Evolutionary conservation across 352 stramenopile species (phyloP).

Genomic region (Phytophthora lateralis): DNA sequence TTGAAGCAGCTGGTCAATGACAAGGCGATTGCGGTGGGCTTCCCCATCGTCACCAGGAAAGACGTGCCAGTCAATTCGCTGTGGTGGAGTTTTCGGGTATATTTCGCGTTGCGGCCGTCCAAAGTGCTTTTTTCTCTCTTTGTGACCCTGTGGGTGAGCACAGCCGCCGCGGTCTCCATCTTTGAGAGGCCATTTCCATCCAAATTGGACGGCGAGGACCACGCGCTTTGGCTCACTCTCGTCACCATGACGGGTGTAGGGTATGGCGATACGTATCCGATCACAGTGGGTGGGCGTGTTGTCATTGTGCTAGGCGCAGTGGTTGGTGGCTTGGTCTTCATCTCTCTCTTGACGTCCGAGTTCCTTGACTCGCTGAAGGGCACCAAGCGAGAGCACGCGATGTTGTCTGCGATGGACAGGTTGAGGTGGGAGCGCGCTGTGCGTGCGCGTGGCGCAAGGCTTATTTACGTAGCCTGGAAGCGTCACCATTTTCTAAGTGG

Average conservation of each 20-base stretch:
- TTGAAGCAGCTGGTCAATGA: constrained; percentile 40
- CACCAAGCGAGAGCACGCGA: constrained; percentile 56
- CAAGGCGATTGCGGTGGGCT: constrained; percentile 32
- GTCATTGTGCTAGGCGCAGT: constrained; percentile 56
- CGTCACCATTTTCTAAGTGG: constrained; percentile 12
- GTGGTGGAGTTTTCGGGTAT: constrained; percentile 62
- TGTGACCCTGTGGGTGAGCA: constrained; percentile 51
- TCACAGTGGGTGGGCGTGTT: constrained; percentile 53
- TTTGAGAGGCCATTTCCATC: constrained; percentile 68
- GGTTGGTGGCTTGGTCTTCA: constrained; percentile 51
- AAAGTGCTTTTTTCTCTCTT: constrained; percentile 54
- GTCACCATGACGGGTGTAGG: constrained; percentile 68
- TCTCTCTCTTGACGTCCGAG: constrained; percentile 68
- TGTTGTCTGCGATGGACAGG: constrained; percentile 49
- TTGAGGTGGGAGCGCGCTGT: constrained; percentile 48
- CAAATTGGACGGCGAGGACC: constrained; percentile 55
- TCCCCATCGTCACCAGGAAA: constrained; percentile 24
- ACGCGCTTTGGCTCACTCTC: constrained; percentile 68
- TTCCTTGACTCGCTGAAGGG: constrained; percentile 68
- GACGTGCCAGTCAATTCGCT: constrained; percentile 47
- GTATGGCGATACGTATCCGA: constrained; percentile 62
- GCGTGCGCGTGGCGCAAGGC: constrained; percentile 26
- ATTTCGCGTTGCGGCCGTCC: constrained; percentile 44
- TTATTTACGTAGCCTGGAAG: constrained; percentile 52
- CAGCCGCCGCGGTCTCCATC: constrained; percentile 54